Evolutionary conservation across 495 filamentous ascomycete genomes (phyloP), one percentile per base, ranked within the genome.

Genomic region (Extremus antarcticus): DNA sequence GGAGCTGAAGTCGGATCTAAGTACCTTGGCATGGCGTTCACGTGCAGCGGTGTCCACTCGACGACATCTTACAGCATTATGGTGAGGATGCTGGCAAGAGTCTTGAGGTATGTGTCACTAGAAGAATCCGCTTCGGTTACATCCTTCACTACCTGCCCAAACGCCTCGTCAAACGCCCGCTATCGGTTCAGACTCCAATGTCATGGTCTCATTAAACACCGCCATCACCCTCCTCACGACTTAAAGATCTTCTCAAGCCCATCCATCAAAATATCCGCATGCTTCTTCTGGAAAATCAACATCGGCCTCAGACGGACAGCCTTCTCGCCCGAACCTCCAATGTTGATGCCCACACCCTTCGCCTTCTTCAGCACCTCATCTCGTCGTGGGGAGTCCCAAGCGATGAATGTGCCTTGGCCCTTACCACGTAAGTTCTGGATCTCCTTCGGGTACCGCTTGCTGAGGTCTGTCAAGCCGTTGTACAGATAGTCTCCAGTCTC

Each of bases 361-460:
- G 83, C 85, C 75, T 79, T 83, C 64, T 71, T 81, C 64, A 97
- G 70, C 72, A 97, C 87, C 58, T 84, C 81, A 66, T 97, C 92
- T 61, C 94, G 76, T 56, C 79, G 70, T 51, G 90, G 90, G 60
- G 79, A 86, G 69, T 98, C 94, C 78, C 89, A 98, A 53, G 94
- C 92, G 66, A 98, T 88, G 70, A 97, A 98, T 17, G 92, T 98
- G 65, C 92, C 92, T 73, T 89, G 87, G 56, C 87, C 86, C 76
- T 96, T 88, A 45, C 92, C 92, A 62, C 92, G 81, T 63, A 98
- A 74, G 73, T 97, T 95, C 69, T 80, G 73, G 66, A 98, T 83
- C 74, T 94, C 79, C 50, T 79, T 76, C 21, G 94, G 94, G 72
- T 88, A 92, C 67, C 79, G 79, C 70, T 78, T 60, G 15, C 83